Conservation (phyloP, 805 yeast genomes). For the Cyberlindnera lachancei region DNA sequence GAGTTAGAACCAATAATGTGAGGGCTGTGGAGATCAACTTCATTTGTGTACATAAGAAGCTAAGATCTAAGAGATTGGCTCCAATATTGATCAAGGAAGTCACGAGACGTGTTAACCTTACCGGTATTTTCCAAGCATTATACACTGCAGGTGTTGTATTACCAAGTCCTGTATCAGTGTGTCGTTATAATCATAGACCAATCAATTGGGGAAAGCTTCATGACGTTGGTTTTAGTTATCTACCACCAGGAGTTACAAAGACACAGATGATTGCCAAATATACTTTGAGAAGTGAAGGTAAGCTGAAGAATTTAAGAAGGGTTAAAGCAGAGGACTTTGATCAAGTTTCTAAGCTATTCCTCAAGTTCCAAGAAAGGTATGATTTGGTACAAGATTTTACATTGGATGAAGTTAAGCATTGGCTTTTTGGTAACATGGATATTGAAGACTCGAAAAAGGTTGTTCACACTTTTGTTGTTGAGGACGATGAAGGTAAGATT, state of each 20-base stretch:
- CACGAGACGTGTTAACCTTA: conserved; percentile 82
- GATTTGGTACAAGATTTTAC: conserved; percentile 66
- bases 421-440: conserved; percentile 55
- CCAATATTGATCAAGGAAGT: conserved; percentile 92
- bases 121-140: conserved; percentile 90
- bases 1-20: conserved; percentile 47
- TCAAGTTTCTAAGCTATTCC: conserved; percentile 52
- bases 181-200: conserved; percentile 91
- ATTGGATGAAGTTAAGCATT: conserved; percentile 68
- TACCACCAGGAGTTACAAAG: conserved; percentile 69
- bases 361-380: conserved; percentile 56
- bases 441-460: conserved; percentile 38
- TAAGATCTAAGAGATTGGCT: conserved; percentile 88
- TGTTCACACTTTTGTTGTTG: conserved; percentile 72
- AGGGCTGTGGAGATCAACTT: conserved; percentile 87
- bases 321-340: conserved; percentile 57
- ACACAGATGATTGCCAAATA: conserved; percentile 62
- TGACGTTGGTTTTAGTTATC: conserved; percentile 83
- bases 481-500: conserved; percentile 45
- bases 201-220: conserved; percentile 83
- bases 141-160: conserved; percentile 88
- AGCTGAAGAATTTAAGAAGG: conserved; percentile 40
- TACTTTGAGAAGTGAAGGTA: conserved; percentile 47
- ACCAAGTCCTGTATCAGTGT: conserved; percentile 86
- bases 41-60: conserved; percentile 87